phyloP scores from a whole-genome alignment of 2,329 filamentous ascomycete species.

The Byssochlamys sp. region DNA sequence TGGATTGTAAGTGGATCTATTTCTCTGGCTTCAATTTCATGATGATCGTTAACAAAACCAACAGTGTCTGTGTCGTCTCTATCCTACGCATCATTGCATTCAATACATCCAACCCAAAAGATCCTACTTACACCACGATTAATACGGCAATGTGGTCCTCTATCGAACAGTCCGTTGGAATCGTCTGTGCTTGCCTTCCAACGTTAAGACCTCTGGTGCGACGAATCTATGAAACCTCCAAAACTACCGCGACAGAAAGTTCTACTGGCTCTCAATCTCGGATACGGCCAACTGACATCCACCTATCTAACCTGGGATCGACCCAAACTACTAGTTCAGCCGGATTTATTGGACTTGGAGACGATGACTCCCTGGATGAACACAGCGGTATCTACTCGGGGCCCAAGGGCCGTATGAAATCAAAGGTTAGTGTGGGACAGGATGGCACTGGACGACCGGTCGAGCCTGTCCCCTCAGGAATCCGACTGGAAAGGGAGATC shows the following conservation, averaged over 20 bases:
- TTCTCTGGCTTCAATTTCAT: not conserved
- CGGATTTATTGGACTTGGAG: not conserved
- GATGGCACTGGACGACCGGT: not conserved
- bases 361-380: not conserved
- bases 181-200: slow-evolving; percentile 19
- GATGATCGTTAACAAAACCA: not conserved
- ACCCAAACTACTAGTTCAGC: not conserved
- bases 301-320: not conserved
- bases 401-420: not conserved
- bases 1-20: slow-evolving; percentile 13
- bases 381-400: not conserved
- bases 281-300: not conserved
- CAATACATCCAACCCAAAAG: slow-evolving; percentile 2
- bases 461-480: not conserved
- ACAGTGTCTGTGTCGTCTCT: slow-evolving; percentile 17
- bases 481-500: not conserved
- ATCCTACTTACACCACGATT: slow-evolving; percentile 11
- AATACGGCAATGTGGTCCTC: slow-evolving; percentile 18
- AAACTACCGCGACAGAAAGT: not conserved
- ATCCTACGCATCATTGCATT: slow-evolving; percentile 17
- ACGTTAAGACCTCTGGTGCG: slow-evolving; percentile 17
- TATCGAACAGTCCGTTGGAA: slow-evolving; percentile 19
- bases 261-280: not conserved
- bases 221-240: slow-evolving; percentile 5
- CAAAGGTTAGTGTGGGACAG: not conserved